Evolutionary conservation across 768 basidiomycete species (phyloP).

Genomic region (Tricholoma flavovirens): DNA sequence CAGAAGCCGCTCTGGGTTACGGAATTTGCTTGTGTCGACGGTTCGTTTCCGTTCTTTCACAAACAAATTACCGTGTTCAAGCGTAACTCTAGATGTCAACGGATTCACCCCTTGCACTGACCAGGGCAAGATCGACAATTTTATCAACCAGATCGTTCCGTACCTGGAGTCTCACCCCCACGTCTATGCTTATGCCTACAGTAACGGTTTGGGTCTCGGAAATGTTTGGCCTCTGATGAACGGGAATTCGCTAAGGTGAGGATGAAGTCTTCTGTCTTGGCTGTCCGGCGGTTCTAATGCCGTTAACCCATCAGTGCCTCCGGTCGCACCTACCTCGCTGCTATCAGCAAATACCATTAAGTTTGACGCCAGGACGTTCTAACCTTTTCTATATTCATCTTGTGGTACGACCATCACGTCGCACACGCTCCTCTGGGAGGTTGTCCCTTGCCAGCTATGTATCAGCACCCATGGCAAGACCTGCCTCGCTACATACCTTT

Average conservation of each 20-base stretch:
- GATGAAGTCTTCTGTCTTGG: neutral
- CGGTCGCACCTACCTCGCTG: constrained; percentile 35
- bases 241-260: constrained; percentile 30
- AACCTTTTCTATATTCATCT: neutral
- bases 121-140: constrained; percentile 36
- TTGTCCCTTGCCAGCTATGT: neutral
- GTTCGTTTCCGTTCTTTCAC: constrained; percentile 14
- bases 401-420: neutral
- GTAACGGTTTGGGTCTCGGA: constrained; percentile 42
- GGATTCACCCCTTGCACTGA: constrained; percentile 39
- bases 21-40: constrained; percentile 45
- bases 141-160: constrained; percentile 33
- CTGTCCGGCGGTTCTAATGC: neutral
- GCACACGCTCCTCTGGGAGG: neutral
- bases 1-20: constrained; percentile 45
- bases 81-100: constrained; percentile 23
- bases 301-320: constrained; percentile 25
- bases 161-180: constrained; percentile 32
- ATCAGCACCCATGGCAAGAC: neutral
- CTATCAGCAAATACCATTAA: constrained; percentile 34
- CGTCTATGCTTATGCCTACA: constrained; percentile 41
- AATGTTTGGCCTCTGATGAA: constrained; percentile 41
- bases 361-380: neutral
- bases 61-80: neutral
- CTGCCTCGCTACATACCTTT: neutral